Evolutionary conservation across 805 yeast genomes (phyloP), one percentile per base, ranked within the genome.

Genomic region (Metschnikowia koreensis): DNA sequence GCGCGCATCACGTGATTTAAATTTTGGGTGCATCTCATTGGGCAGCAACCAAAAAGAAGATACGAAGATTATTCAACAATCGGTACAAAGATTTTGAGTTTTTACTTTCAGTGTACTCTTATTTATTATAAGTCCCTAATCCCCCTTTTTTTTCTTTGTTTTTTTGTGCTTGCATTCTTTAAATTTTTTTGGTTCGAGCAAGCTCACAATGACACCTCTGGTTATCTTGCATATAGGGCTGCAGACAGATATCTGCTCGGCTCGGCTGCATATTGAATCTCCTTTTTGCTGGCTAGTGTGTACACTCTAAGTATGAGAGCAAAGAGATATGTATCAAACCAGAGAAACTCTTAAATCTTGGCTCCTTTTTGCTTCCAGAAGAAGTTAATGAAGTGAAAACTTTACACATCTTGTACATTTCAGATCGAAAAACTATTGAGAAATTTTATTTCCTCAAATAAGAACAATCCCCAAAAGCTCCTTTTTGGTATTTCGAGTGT

Each of bases 1-100:
- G 22, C 22, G 50, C 45, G 46, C 50, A 16, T 41, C 50, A 47
- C 50, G 50, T 47, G 50, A 47, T 11, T 17, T 8, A 15, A 10
- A 37, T 5, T 13, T 33, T 37, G 39, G n/a, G 39, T 11, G 39
- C 11, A 11, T 15, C 15, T 37, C 39, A 37, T 15, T 37, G 39
- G 39, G 13, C 34, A 9, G 13, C 13, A 22, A 12, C 15, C 15
- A n/a, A 37, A 37, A 12, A 12, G 12, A 31, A 3, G 34, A 31
- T 10, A 31, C 10, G 12, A 31, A 31, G 34, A 3, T 31, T 12
- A 31, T 31, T 9, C 12, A 12, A 31, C 12, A 6, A 12, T 9
- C 10, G 12, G 3, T 31, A 31, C n/a, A 6, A 31, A 31, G 3
- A 10, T 31, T 31, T 31, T 31, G 34, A 12, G 3, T 3, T 3